Evolutionary conservation across 805 yeast species (phyloP).

Genomic region (Grigorovia transvaalensis): DNA sequence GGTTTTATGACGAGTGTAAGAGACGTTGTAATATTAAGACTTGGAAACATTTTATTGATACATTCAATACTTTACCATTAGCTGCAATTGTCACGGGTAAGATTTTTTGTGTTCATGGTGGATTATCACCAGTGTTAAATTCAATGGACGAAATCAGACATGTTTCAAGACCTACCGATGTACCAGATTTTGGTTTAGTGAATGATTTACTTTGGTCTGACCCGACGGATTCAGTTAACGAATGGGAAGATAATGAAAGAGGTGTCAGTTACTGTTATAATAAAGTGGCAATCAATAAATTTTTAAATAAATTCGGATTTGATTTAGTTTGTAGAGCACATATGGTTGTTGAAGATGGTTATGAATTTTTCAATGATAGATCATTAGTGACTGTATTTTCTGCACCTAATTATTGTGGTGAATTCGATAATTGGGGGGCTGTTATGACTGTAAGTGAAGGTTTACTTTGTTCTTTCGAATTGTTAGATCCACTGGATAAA

Average conservation of each 20-base stretch:
- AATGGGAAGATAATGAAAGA: slow-evolving; percentile 73
- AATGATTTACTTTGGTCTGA: slow-evolving; percentile 79
- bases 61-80: slow-evolving; percentile 87
- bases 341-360: slow-evolving; percentile 84
- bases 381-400: slow-evolving; percentile 66
- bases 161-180: slow-evolving; percentile 70
- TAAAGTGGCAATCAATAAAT: slow-evolving; percentile 54
- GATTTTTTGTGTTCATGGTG: slow-evolving; percentile 84
- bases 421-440: slow-evolving; percentile 83
- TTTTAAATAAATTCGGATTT: slow-evolving; percentile 52
- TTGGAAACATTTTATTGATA: slow-evolving; percentile 88
- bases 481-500: slow-evolving; percentile 85
- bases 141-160: slow-evolving; percentile 56
- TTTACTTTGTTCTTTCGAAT: slow-evolving; percentile 81
- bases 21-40: slow-evolving; percentile 82
- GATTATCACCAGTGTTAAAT: slow-evolving; percentile 59
- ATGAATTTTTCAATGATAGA: slow-evolving; percentile 65
- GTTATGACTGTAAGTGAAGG: slow-evolving; percentile 95
- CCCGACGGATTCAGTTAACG: slow-evolving; percentile 46
- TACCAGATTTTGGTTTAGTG: slow-evolving; percentile 66
- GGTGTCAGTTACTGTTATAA: slow-evolving; percentile 75
- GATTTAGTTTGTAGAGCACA: slow-evolving; percentile 75
- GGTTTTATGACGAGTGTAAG: slow-evolving; percentile 95
- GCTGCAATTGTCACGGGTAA: slow-evolving; percentile 92
- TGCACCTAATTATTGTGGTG: slow-evolving; percentile 59